A percentile compares a stretch with the other conserved stretches of the same genome.
These are phyloP conservation scores for Saccharomyces kudriavzevii DNA, from an alignment of 805 yeast genomes.

Conservation along the genomic window DNA sequence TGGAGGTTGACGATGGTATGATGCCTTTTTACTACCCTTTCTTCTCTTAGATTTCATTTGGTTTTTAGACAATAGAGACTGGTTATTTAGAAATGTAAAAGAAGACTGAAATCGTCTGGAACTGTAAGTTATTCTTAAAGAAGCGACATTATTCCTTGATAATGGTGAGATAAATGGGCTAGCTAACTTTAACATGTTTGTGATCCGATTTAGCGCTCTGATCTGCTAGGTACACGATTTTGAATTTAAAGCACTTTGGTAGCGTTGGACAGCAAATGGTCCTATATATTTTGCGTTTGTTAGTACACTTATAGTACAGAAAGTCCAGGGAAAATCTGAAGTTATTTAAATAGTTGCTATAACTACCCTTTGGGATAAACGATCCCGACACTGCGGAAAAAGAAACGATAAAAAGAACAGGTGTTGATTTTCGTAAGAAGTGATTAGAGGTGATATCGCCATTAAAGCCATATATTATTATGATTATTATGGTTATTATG, in stretches of 20 bases:
- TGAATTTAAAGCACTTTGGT: neutral
- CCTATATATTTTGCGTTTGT: neutral
- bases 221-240: neutral
- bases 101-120: slow-evolving; percentile 18
- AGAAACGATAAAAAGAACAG: neutral
- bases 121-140: slow-evolving; percentile 1
- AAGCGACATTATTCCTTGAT: neutral
- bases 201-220: neutral
- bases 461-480: neutral
- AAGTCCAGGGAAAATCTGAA: neutral
- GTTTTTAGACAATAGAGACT: slow-evolving; percentile 13
- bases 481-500: neutral
- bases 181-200: neutral
- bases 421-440: neutral
- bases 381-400: neutral
- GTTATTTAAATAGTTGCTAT: neutral
- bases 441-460: neutral
- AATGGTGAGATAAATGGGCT: neutral
- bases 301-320: neutral
- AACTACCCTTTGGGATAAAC: neutral
- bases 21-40: neutral
- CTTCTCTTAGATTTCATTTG: slow-evolving; percentile 9
- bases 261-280: neutral
- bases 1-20: neutral
- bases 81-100: slow-evolving; percentile 19